phyloP scores from a whole-genome alignment of 805 yeast species.

The Candida qinlingensis region DNA sequence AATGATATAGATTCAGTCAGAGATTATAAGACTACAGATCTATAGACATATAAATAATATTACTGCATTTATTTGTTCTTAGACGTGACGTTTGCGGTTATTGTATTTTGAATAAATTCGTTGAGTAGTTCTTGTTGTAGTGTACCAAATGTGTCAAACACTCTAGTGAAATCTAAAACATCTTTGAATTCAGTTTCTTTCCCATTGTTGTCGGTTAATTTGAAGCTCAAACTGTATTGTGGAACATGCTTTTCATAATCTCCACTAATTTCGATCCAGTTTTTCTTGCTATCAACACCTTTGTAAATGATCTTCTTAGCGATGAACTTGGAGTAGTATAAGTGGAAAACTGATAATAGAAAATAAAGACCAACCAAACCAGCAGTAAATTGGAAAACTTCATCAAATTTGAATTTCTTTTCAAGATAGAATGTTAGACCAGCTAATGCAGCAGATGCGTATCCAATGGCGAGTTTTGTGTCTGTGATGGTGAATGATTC shows the following conservation, averaged over 20 bases:
- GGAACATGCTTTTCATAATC: conserved; percentile 38
- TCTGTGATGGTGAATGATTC: conserved; percentile 40
- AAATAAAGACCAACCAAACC: conserved; percentile 36
- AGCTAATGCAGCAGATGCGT: conserved; percentile 43
- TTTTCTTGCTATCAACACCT: conserved; percentile 32
- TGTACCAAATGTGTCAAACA: conserved; percentile 37
- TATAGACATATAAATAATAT: background rate
- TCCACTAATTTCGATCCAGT: conserved; percentile 26
- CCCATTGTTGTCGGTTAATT: conserved; percentile 17
- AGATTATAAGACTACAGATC: background rate
- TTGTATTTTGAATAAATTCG: conserved; percentile 33
- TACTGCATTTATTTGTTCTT: conserved; percentile 1
- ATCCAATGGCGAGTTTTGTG: conserved; percentile 45
- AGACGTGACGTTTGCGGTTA: conserved; percentile 5
- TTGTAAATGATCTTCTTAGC: conserved; percentile 40
- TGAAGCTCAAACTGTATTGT: conserved; percentile 37
- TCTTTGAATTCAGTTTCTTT: conserved; percentile 13
- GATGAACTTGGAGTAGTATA: conserved; percentile 30
- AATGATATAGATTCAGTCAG: background rate
- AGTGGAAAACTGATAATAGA: conserved; percentile 32
- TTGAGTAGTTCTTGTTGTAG: conserved; percentile 36
- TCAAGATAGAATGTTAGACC: conserved; percentile 45
- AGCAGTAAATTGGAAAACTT: conserved; percentile 36
- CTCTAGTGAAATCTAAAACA: conserved; percentile 27
- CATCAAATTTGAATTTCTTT: conserved; percentile 40